These are phyloP conservation scores for Carallia pectinifolia DNA, from an alignment of 345 rosid species.

Conservation along the genomic window DNA sequence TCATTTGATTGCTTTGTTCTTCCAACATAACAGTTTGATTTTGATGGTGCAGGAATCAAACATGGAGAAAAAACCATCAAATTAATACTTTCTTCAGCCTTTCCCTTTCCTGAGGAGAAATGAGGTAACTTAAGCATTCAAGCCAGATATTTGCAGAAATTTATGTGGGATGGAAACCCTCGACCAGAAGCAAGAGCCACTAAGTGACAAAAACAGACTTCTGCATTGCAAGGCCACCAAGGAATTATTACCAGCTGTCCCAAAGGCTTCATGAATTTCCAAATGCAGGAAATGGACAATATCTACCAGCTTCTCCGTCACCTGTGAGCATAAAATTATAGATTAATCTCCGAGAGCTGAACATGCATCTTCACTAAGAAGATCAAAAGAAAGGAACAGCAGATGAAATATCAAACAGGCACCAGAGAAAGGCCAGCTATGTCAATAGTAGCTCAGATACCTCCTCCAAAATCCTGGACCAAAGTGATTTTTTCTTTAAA, in stretches of 20 bases:
- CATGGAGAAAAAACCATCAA: not conserved
- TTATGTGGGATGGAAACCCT: too few species aligned
- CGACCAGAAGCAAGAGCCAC: not conserved
- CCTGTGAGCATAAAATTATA: conserved; percentile 42
- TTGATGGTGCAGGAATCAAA: not conserved
- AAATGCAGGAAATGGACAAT: conserved; percentile 88
- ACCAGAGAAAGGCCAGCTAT: not conserved
- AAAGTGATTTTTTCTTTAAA: conserved; percentile 90
- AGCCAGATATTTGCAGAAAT: too few species aligned
- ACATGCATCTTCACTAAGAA: too few species aligned
- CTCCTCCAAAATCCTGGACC: conserved; percentile 97
- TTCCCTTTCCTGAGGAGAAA: too few species aligned
- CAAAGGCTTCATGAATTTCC: conserved; percentile 92
- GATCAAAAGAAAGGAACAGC: too few species aligned
- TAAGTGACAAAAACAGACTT: not conserved
- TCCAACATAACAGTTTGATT: not conserved
- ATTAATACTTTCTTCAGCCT: not conserved
- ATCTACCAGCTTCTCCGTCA: conserved; percentile 95
- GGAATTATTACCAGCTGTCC: conserved; percentile 62
- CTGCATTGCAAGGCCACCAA: not conserved
- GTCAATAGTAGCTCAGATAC: conserved; percentile 33
- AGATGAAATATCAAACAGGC: not conserved
- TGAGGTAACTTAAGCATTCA: too few species aligned
- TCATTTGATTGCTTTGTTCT: too few species aligned
- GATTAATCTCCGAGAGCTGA: not conserved